Base-by-base conservation (phyloP, 352 stramenopile genomes). In the Globisporangium sylvaticum region DNA sequence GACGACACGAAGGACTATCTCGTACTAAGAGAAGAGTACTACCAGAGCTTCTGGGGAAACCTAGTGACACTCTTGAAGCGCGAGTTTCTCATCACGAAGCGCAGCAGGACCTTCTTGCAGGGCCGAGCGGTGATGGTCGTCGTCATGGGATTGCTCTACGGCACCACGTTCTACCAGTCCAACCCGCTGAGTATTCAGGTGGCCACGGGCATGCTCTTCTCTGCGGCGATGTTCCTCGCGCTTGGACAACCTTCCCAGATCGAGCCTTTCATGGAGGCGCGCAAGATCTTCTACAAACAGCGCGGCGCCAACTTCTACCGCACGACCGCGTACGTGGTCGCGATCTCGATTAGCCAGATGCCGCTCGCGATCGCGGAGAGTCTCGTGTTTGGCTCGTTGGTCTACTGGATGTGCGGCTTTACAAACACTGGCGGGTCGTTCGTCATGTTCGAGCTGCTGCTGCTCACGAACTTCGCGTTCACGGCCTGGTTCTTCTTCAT, bases 351-450 rank as follows among this genome's bases (percentile, higher is more conserved):
- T 22, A 67, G 71, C 29, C 58, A 66, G 32, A 56, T 73, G 39
- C 59, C 77, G 66, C 65, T 78, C 55, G 32, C 56, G 73, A 12
- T 71, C 7, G 64, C 81, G 31, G 84, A 91, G 73, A 75, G 77
- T 10, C 60, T 87, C 4, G 53, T 87, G 37, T 91, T 92, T 74
- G 84, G 80, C 25, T 80, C 73, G 8, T 65, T 92, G 59, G 63
- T 91, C 8, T 92, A 92, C 66, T 92, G 74, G 68, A 82, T 91
- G 68, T 76, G 84, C 58, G 84, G 84, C 22, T 75, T 92, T 32
- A 20, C 32, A 4, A 32, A 32, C 24, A 3, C 67, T 15, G 69
- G 42, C 20, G 20, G 9, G 5, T 3, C 44, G 4, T 81, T 69
- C 64, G 3, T 76, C 8, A 73, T 83, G 57, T 90, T 83, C 50